These are phyloP conservation scores for Trichopus zeylanicus DNA, from an alignment of 116 monocot genomes.

Conservation along the genomic window DNA sequence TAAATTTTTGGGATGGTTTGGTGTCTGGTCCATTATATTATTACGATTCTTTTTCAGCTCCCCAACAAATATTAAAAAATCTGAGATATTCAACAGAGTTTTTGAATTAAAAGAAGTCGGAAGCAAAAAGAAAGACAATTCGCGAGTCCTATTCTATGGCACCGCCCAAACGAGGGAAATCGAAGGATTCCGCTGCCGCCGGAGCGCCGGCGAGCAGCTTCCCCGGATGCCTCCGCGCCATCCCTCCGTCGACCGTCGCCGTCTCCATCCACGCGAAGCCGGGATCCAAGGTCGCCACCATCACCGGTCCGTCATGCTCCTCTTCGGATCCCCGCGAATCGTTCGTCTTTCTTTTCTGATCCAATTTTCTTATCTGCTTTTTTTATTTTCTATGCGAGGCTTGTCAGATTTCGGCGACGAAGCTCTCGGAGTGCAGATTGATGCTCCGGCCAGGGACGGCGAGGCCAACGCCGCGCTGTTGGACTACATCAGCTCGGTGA, in stretches of 20 bases:
- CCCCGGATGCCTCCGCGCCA: conserved; percentile 61
- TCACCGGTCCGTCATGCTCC: conserved; percentile 44
- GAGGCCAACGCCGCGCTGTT: conserved; percentile 79
- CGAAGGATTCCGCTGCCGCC: conserved; percentile 20
- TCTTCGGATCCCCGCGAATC: neutral
- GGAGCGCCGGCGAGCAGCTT: conserved; percentile 21
- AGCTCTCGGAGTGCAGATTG: conserved; percentile 77
- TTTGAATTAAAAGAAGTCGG: no score
- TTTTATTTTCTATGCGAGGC: no score
- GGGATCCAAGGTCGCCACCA: conserved; percentile 78
- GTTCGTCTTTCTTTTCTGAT: neutral
- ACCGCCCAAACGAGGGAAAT: conserved; percentile 61
- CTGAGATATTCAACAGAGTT: no score
- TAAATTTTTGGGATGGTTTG: no score
- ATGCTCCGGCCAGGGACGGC: conserved; percentile 90
- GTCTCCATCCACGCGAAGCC: conserved; percentile 85
- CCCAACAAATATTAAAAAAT: no score
- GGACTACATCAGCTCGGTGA: conserved; percentile 74
- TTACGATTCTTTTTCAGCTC: no score
- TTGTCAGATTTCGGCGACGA: conserved; percentile 64
- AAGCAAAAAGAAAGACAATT: no score
- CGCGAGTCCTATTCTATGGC: no score
- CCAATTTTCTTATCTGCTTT: neutral
- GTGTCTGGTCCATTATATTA: no score
- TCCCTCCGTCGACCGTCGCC: conserved; percentile 61